These are phyloP conservation scores for Canavalia gladiata DNA, from an alignment of 306 rosid species.

Conservation along the genomic window DNA sequence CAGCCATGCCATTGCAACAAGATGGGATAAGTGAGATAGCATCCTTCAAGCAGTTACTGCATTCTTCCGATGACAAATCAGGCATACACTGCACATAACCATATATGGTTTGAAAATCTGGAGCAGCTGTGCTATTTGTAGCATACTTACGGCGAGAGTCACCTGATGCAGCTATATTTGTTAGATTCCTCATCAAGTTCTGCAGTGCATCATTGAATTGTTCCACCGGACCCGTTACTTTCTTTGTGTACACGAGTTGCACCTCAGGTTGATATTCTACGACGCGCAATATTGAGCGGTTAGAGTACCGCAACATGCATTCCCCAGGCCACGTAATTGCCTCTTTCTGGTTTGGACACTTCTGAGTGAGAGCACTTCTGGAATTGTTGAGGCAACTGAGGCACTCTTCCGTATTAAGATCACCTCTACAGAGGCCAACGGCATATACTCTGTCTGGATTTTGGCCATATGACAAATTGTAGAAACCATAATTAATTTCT, in stretches of 20 bases:
- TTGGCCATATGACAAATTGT: conserved; percentile 50
- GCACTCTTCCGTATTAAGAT: conserved; percentile 40
- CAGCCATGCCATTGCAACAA: background rate
- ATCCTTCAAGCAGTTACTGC: conserved; percentile 21
- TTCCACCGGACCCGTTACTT: background rate
- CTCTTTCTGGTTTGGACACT: conserved; percentile 57
- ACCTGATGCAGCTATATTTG: conserved; percentile 16
- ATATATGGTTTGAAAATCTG: background rate
- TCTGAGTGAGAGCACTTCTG: background rate
- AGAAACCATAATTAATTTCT: conserved; percentile 47
- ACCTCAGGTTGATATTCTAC: background rate
- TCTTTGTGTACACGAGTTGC: background rate
- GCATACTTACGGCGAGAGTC: conserved; percentile 39
- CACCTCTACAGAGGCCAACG: conserved; percentile 58
- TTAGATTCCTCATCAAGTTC: background rate
- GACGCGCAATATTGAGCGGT: background rate
- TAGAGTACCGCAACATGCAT: conserved; percentile 46
- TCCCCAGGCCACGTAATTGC: conserved; percentile 45
- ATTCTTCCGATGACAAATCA: conserved; percentile 40
- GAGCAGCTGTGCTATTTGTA: background rate
- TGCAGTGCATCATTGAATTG: background rate
- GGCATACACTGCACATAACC: conserved; percentile 55
- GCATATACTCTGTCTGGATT: conserved; percentile 45
- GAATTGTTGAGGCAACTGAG: conserved; percentile 45
- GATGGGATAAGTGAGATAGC: background rate